phyloP scores from a whole-genome alignment of 768 basidiomycete genomes.

The Tylopilus felleus region DNA sequence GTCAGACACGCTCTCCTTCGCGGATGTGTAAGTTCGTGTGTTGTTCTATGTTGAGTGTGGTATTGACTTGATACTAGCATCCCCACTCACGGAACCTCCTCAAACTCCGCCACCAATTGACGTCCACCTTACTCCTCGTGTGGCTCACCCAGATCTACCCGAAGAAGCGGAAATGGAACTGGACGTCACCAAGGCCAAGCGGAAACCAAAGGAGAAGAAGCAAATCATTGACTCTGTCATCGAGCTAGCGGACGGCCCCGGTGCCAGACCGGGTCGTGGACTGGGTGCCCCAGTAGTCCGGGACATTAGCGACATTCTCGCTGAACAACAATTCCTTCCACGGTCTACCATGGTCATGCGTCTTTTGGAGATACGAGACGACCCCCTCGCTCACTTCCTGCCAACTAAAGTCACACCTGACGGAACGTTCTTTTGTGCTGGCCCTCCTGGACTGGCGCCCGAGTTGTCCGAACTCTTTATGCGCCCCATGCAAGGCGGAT shows the following conservation, averaged over 20 bases:
- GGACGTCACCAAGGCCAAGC: slow-evolving; percentile 38
- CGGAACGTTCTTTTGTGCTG: slow-evolving; percentile 78
- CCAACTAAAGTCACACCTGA: slow-evolving; percentile 72
- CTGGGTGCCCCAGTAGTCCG: slow-evolving; percentile 51
- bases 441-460: slow-evolving; percentile 78
- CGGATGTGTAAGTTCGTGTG: slow-evolving; percentile 57
- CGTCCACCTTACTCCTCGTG: slow-evolving; percentile 45
- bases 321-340: slow-evolving; percentile 82
- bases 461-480: slow-evolving; percentile 84
- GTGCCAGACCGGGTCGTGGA: slow-evolving; percentile 53
- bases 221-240: slow-evolving; percentile 89
- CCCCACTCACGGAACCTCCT: slow-evolving; percentile 72
- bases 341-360: slow-evolving; percentile 82
- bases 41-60: neutral
- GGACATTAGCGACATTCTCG: slow-evolving; percentile 68
- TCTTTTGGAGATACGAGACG: slow-evolving; percentile 78
- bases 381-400: slow-evolving; percentile 82
- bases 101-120: slow-evolving; percentile 71
- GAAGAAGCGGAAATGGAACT: slow-evolving; percentile 33
- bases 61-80: slow-evolving; percentile 44
- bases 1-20: slow-evolving; percentile 56
- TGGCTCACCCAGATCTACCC: slow-evolving; percentile 39
- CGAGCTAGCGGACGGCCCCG: slow-evolving; percentile 69
- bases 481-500: slow-evolving; percentile 57
- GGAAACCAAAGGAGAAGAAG: slow-evolving; percentile 71